Conservation (phyloP, 1,284 basidiomycete genomes). For the Wolfiporia cocos region DNA sequence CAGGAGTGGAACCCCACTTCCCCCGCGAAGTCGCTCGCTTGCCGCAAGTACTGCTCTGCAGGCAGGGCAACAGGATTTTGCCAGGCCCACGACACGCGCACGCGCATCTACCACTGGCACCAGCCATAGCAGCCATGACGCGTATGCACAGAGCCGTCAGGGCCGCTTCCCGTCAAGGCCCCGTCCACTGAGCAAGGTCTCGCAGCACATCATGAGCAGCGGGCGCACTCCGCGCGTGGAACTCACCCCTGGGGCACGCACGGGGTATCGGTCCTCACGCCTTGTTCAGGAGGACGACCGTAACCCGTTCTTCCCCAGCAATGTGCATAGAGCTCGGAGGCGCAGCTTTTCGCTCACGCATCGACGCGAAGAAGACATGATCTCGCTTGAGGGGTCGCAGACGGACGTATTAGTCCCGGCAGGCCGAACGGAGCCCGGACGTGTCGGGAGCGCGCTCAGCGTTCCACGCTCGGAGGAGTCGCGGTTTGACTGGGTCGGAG, state of each 20-base stretch:
- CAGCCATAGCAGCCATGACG: conserved; percentile 1
- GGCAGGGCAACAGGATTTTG: no score
- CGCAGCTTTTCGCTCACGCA: conserved; percentile 1
- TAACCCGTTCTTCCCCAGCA: conserved; percentile 1
- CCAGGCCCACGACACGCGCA: conserved; percentile 2
- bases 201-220: conserved; percentile 20
- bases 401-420: conserved; percentile 26
- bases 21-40: conserved; percentile 17
- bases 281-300: conserved; percentile 2
- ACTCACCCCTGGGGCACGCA: not conserved
- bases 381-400: conserved; percentile 26
- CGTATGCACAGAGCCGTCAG: not conserved
- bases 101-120: conserved; percentile 1
- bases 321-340: not conserved
- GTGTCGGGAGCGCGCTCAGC: conserved; percentile 40
- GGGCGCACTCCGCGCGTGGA: conserved; percentile 3
- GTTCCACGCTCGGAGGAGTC: conserved; percentile 20
- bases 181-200: conserved; percentile 21
- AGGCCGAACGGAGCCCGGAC: conserved; percentile 26
- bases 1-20: not conserved
- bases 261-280: not conserved
- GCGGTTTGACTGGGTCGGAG: conserved; percentile 11
- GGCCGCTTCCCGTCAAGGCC: conserved; percentile 1
- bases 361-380: conserved; percentile 9
- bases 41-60: no score